Evolutionary conservation across 371 early-diverging fungal genomes (phyloP), one percentile per base, ranked within the genome.

Genomic region (Mortierella sp.): DNA sequence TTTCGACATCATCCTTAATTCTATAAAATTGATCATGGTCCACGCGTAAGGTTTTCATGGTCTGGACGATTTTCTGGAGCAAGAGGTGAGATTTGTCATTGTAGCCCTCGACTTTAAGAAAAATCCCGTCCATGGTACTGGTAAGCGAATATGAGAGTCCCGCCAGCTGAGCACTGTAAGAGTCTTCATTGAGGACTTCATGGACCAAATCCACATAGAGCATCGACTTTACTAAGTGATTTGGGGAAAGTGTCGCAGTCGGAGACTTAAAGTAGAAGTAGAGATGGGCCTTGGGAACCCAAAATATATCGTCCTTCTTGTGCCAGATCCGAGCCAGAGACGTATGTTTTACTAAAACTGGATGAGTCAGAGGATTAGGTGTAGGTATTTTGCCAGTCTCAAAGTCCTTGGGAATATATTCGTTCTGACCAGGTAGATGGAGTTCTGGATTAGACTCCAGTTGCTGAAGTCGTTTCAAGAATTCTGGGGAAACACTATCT

Each of bases 241-340:
- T 42, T 6, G 90, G 88, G 9, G 84, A 80, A 12, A 74, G 65
- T 0, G 37, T 4, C 2, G 45, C 58, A 7, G 57, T 8, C 0
- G 76, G 76, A 0, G 66, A 57, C 1, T 29, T 49, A 12, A 75
- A 35, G 8, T 2, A 19, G 28, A 75, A 62, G 12, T 68, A 51
- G n/a, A 75, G 23, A 29, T 75, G 60, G 17, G 89, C 91, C 63
- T 93, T 90, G 42, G 96, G 96, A 1, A 93, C 89, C 89, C 87
- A 91, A 75, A 96, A 98, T 13, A 88, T 90, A 83, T 97, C 96
- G 74, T 97, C 97, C 76, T 93, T 93, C 83, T 96, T 96, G 83
- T 94, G 91, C 98, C 98, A 98, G 68, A 97, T 68, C 34, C 96
- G 91, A 32, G 84, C 66, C 19, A 89, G 56, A 15, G 89, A 76